Conservation (phyloP, 495 filamentous ascomycete species). For the Lasiosphaeria hispida region DNA sequence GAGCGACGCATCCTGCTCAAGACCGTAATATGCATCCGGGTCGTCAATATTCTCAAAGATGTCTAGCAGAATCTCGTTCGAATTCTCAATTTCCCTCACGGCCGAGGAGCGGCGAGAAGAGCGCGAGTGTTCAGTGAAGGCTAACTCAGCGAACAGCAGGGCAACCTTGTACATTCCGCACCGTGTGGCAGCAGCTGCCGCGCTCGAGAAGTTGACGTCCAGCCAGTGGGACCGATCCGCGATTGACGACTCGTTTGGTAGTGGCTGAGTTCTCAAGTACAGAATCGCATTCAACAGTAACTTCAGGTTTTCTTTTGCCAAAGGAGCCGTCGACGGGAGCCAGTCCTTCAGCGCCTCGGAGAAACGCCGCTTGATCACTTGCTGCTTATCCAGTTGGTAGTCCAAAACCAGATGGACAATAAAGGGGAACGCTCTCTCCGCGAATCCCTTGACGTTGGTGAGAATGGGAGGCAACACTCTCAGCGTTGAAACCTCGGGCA, state of each 20-base stretch:
- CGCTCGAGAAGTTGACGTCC: conserved; percentile 70
- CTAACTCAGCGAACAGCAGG: conserved; percentile 77
- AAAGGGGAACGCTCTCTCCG: conserved; percentile 70
- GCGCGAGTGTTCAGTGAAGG: conserved; percentile 51
- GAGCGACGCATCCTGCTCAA: conserved; percentile 73
- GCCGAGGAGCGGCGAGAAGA: conserved; percentile 67
- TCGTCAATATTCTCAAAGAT: conserved; percentile 93
- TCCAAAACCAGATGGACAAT: conserved; percentile 75
- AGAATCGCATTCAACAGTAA: conserved; percentile 76
- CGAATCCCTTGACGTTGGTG: conserved; percentile 59
- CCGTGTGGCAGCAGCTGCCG: conserved; percentile 69
- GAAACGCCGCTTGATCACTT: conserved; percentile 45
- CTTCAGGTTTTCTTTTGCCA: conserved; percentile 46
- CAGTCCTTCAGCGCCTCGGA: conserved; percentile 50
- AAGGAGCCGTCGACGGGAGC: conserved; percentile 43
- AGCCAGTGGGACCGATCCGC: conserved; percentile 82
- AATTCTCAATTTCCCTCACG: conserved; percentile 49
- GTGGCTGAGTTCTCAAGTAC: conserved; percentile 81
- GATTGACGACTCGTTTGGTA: conserved; percentile 70
- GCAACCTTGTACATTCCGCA: conserved; percentile 88
- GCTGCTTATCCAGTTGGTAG: conserved; percentile 48
- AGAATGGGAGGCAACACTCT: conserved; percentile 63
- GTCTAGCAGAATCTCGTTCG: conserved; percentile 65
- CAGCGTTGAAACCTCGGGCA: conserved; percentile 62
- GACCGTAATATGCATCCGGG: conserved; percentile 94